Evolutionary conservation across 2,329 filamentous ascomycete species (phyloP), one percentile per base, ranked within the genome.

Genomic region (Trichophyton simii): DNA sequence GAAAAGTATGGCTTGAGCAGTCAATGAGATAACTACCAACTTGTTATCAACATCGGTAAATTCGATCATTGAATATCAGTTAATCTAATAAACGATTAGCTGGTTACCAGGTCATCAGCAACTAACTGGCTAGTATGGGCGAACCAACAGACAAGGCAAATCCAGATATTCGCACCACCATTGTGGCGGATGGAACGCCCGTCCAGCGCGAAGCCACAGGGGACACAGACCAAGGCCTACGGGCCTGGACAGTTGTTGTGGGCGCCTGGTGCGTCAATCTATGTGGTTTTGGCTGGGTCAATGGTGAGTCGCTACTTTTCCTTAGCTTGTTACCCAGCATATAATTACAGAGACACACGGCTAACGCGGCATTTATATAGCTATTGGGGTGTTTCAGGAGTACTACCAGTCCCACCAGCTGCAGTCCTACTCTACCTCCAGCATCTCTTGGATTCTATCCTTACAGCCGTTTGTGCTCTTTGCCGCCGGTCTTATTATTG

Each of bases 371-470:
- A 58, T 64, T 8, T 25, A 22, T 48, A 52, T 71, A 69, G 75
- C 71, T 50, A 71, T 78, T 59, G 82, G 82, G 5, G 73, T 80
- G 11, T 85, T 85, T 65, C 82, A 85, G 66, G 77, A 79, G 18
- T 83, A 84, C 67, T 86, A 85, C 66, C 72, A 83, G 64, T 75
- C 69, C 5, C 71, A 78, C 5, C 75, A 79, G n/a, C 71, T 85
- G 2, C 68, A 66, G 3, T 57, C 74, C 1, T 81, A 82, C 64
- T 80, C 80, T 0, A 67, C 80, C 0, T 81, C 79, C 60, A 80
- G 79, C 0, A 75, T 86, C n/a, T 74, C 82, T 15, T 86, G 83
- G 83, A 85, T 85, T 55, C 77, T 81, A 0, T 82, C 81, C 0
- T 68, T 84, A 6, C 78, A 84, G 63, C 72, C 79, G 13, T 82